Percentiles rank a stretch among this genome's conserved stretches.
Conservation (phyloP, 139 green algal species). For the Volvox reticuliferus region DNA sequence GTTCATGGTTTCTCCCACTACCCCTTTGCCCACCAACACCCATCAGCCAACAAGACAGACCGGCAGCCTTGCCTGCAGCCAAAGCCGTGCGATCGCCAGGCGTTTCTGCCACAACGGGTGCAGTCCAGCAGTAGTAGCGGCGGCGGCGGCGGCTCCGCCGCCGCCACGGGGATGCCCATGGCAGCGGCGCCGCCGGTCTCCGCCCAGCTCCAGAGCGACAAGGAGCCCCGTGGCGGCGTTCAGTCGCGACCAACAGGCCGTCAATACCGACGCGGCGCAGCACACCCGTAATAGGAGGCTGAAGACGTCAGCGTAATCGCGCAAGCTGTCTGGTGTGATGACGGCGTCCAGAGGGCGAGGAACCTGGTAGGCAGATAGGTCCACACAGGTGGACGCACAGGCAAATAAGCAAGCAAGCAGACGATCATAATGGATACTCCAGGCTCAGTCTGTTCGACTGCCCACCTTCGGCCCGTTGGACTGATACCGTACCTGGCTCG, state of each 20-base stretch:
- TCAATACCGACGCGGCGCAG: neutral
- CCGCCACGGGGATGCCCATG: too few relatives aligned
- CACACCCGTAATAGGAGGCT: slow-evolving; percentile 17
- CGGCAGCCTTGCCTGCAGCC: slow-evolving; percentile 26
- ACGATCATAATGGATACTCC: too few relatives aligned
- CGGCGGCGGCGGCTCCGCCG: too few relatives aligned
- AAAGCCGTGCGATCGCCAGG: slow-evolving; percentile 11
- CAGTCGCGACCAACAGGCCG: neutral
- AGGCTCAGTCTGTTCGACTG: too few relatives aligned
- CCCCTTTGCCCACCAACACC: too few relatives aligned
- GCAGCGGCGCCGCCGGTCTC: neutral
- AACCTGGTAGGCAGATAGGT: neutral
- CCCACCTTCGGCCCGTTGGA: too few relatives aligned
- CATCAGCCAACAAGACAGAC: too few relatives aligned
- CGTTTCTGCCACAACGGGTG: slow-evolving; percentile 37
- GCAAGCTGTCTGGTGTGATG: neutral
- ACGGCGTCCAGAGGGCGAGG: slow-evolving; percentile 25
- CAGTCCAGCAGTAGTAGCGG: neutral
- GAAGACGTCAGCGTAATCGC: slow-evolving; percentile 19
- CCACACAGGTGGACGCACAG: too few relatives aligned
- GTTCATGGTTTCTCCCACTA: too few relatives aligned
- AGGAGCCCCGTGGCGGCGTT: slow-evolving; percentile 19
- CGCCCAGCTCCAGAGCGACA: neutral
- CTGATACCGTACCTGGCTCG: neutral
- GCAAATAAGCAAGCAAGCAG: too few relatives aligned